A percentile compares a stretch with the other conserved stretches of the same genome.
These are phyloP conservation scores for Naganishia sp. DNA, from an alignment of 1,284 basidiomycete species.

Conservation along the genomic window DNA sequence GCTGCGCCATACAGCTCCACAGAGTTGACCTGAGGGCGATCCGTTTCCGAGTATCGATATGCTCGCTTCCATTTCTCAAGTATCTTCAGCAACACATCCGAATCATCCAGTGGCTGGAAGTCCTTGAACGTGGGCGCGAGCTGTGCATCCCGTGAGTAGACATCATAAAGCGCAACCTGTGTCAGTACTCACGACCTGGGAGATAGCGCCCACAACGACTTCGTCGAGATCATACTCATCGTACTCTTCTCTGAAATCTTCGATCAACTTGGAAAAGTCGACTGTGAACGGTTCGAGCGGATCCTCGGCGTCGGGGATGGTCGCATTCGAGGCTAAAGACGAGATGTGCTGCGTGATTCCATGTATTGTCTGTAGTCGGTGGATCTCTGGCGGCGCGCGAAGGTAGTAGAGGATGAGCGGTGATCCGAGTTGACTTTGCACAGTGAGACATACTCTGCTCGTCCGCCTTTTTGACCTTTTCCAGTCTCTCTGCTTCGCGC, in stretches of 20 bases:
- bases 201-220: slow-evolving; percentile 84
- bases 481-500: slow-evolving; percentile 44
- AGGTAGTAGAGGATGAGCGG: not conserved
- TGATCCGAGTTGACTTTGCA: not conserved
- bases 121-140: slow-evolving; percentile 39
- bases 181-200: slow-evolving; percentile 63
- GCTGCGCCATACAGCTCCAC: slow-evolving; percentile 19
- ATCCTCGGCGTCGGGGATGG: slow-evolving; percentile 59
- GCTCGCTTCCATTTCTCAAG: slow-evolving; percentile 53
- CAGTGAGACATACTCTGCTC: slow-evolving; percentile 29
- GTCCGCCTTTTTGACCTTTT: slow-evolving; percentile 12
- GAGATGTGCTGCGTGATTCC: slow-evolving; percentile 70
- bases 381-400: slow-evolving; percentile 61
- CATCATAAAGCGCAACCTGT: not conserved
- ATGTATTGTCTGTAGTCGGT: slow-evolving; percentile 72
- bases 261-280: slow-evolving; percentile 68
- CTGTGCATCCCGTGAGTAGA: slow-evolving; percentile 17
- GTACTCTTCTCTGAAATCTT: slow-evolving; percentile 75
- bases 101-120: slow-evolving; percentile 48
- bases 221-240: slow-evolving; percentile 80
- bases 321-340: slow-evolving; percentile 63
- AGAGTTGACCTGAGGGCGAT: not conserved
- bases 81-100: slow-evolving; percentile 42
- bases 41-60: slow-evolving; percentile 33
- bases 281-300: slow-evolving; percentile 71